These are phyloP conservation scores for Thoreauomyces humboldtii DNA, from an alignment of 192 early-diverging fungal species.

Conservation along the genomic window DNA sequence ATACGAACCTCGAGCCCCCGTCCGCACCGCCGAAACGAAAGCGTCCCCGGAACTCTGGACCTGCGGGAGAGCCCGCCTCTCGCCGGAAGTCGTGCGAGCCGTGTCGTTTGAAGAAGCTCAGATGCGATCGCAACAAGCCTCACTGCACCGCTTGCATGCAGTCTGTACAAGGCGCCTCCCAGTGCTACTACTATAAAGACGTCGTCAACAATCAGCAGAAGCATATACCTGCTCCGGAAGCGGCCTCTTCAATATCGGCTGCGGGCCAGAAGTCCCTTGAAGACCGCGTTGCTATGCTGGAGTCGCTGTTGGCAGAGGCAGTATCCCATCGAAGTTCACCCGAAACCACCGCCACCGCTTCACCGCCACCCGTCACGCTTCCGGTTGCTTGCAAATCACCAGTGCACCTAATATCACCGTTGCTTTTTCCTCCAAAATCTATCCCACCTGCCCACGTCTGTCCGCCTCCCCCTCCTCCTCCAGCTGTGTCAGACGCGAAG, in stretches of 20 bases:
- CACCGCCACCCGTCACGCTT: background rate
- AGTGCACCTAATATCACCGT: too few species aligned
- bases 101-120: conserved; percentile 13
- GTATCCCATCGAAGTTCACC: background rate
- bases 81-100: too few species aligned
- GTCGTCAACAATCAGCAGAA: conserved; percentile 1
- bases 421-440: background rate
- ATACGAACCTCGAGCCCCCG: too few species aligned
- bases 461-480: background rate
- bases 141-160: conserved; percentile 8
- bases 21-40: too few species aligned
- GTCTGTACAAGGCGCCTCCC: background rate
- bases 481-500: background rate
- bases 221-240: too few species aligned
- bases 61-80: too few species aligned
- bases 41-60: too few species aligned
- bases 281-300: conserved; percentile 12
- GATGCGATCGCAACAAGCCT: conserved; percentile 18
- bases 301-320: conserved; percentile 17
- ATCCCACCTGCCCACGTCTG: background rate
- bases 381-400: background rate
- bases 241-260: too few species aligned
- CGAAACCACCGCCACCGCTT: background rate
- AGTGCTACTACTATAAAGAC: conserved; percentile 8
- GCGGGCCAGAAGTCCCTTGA: conserved; percentile 15